phyloP scores from a whole-genome alignment of 2,329 filamentous ascomycete genomes.

The Whalleya microplaca region DNA sequence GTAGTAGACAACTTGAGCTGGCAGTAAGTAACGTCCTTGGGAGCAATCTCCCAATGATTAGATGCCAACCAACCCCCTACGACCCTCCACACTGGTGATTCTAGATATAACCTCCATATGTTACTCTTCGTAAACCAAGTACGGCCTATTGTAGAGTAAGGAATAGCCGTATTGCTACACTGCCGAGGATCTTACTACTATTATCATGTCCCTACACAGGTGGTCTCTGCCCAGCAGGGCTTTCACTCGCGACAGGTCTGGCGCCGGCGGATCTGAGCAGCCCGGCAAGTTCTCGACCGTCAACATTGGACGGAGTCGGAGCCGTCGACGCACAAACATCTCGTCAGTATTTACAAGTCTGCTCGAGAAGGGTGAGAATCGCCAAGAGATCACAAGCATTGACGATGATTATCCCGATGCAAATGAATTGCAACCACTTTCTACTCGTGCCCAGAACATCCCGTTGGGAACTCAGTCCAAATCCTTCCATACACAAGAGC shows the following conservation, averaged over 20 bases:
- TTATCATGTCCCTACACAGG: slow-evolving; percentile 24
- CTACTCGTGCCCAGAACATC: slow-evolving; percentile 10
- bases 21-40: neutral
- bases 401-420: neutral
- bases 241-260: slow-evolving; percentile 19
- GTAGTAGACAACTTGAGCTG: neutral
- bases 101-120: slow-evolving; percentile 11
- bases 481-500: neutral
- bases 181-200: slow-evolving; percentile 5
- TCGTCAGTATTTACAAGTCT: slow-evolving; percentile 18
- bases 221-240: slow-evolving; percentile 25
- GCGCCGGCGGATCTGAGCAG: slow-evolving; percentile 4
- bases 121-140: slow-evolving; percentile 3
- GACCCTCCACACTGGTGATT: neutral
- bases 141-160: slow-evolving; percentile 6
- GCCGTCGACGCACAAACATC: slow-evolving; percentile 15
- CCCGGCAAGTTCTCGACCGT: slow-evolving; percentile 14
- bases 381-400: neutral
- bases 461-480: slow-evolving; percentile 1
- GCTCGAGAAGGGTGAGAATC: slow-evolving; percentile 25
- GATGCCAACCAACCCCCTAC: neutral
- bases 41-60: neutral
- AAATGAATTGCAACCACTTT: slow-evolving; percentile 5
- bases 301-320: slow-evolving; percentile 10
- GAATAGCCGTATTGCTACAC: slow-evolving; percentile 17